These are phyloP conservation scores for Teunomyces kruisii DNA, from an alignment of 805 yeast species.

Conservation along the genomic window DNA sequence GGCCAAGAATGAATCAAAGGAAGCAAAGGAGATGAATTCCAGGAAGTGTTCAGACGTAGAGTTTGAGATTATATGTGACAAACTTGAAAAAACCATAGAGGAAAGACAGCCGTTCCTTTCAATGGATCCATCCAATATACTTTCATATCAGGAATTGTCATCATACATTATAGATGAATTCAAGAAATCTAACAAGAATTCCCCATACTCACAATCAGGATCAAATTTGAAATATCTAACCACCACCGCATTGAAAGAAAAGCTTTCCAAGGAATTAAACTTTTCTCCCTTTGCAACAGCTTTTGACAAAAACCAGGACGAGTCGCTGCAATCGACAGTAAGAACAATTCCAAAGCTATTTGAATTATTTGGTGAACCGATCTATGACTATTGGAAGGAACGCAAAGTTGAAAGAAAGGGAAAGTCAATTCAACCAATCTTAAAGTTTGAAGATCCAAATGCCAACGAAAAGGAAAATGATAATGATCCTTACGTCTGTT, in stretches of 20 bases:
- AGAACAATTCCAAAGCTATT: slow-evolving; percentile 51
- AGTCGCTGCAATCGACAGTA: slow-evolving; percentile 19
- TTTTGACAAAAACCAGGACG: slow-evolving; percentile 46
- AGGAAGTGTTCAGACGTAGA: slow-evolving; percentile 69
- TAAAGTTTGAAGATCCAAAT: slow-evolving; percentile 80
- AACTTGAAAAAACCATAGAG: slow-evolving; percentile 69
- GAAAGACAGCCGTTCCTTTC: slow-evolving; percentile 86
- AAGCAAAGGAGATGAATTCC: slow-evolving; percentile 14
- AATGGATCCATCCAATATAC: slow-evolving; percentile 78
- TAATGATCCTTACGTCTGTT: slow-evolving; percentile 91
- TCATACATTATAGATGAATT: slow-evolving; percentile 43
- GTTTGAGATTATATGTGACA: slow-evolving; percentile 74
- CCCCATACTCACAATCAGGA: slow-evolving; percentile 28
- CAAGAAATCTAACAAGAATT: slow-evolving; percentile 23
- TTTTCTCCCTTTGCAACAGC: slow-evolving; percentile 58
- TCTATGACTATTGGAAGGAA: slow-evolving; percentile 79
- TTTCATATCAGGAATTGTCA: slow-evolving; percentile 68
- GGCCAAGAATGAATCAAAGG: slow-evolving; percentile 7
- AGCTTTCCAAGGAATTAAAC: slow-evolving; percentile 55
- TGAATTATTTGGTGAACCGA: slow-evolving; percentile 57
- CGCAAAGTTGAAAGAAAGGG: slow-evolving; percentile 75
- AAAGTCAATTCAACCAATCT: slow-evolving; percentile 64
- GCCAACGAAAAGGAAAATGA: slow-evolving; percentile 79
- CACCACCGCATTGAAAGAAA: slow-evolving; percentile 56
- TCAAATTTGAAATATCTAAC: slow-evolving; percentile 40